Evolutionary conservation across 1,139 yeast species (phyloP).

Genomic region (Hansenula sp.): DNA sequence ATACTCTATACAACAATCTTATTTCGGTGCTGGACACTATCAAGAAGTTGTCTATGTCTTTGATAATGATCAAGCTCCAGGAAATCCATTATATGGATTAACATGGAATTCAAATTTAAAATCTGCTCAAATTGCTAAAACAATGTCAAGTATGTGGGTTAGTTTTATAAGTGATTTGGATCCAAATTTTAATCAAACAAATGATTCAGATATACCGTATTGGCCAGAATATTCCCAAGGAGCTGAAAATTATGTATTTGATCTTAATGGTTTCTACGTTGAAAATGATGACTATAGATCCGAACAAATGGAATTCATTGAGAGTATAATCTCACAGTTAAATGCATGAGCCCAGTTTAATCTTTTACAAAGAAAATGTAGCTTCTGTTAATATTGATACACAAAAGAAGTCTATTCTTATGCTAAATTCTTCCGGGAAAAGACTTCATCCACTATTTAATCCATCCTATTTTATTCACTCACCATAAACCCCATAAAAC

Average conservation of each 20-base stretch:
- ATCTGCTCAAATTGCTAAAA: slow-evolving; percentile 6
- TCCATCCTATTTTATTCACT: too few species aligned
- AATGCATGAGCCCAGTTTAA: too few species aligned
- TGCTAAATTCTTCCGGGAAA: too few species aligned
- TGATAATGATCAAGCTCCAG: slow-evolving; percentile 11
- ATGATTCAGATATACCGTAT: not conserved
- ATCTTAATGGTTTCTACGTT: slow-evolving; percentile 7
- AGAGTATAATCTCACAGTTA: slow-evolving; percentile 4
- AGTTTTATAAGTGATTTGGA: slow-evolving; percentile 11
- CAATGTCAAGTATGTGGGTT: slow-evolving; percentile 10
- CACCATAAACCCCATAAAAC: too few species aligned
- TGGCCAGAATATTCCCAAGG: slow-evolving; percentile 6
- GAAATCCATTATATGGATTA: slow-evolving; percentile 8
- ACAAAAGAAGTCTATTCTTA: too few species aligned
- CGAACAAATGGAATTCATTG: slow-evolving; percentile 5
- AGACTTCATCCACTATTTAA: too few species aligned
- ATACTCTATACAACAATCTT: not conserved
- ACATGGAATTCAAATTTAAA: slow-evolving; percentile 8
- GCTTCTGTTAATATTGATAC: too few species aligned
- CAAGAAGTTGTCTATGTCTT: slow-evolving; percentile 22
- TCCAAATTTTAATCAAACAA: slow-evolving; percentile 4
- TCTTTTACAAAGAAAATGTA: too few species aligned
- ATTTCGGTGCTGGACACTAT: slow-evolving; percentile 15
- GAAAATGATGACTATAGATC: slow-evolving; percentile 10
- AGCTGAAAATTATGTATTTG: slow-evolving; percentile 8